Evolutionary conservation across 805 yeast genomes (phyloP).

Genomic region (Yarrowia sp.): DNA sequence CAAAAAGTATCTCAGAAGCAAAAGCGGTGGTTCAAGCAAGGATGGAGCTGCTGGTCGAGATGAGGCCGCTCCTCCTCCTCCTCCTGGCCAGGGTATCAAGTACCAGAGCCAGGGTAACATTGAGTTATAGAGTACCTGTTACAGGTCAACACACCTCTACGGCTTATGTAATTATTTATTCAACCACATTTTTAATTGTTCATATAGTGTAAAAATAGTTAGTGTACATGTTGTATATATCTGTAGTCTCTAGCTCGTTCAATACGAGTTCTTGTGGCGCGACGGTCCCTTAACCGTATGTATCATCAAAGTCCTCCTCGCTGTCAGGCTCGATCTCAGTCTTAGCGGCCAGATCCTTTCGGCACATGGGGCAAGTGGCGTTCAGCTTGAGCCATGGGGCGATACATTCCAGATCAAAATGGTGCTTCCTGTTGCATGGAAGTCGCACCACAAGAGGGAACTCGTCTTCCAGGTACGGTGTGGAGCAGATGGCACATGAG

Average conservation of each 20-base stretch:
- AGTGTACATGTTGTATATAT: constrained; percentile 12
- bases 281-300: constrained; percentile 54
- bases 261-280: not conserved
- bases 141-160: not conserved
- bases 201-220: not conserved
- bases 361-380: constrained; percentile 74
- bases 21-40: not conserved
- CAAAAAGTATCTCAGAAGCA: constrained; percentile 29
- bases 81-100: constrained; percentile 24
- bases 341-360: constrained; percentile 62
- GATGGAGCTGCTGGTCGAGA: constrained; percentile 5
- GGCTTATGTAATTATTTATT: constrained; percentile 1
- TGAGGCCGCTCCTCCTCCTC: constrained; percentile 9
- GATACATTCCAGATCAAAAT: constrained; percentile 84
- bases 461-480: constrained; percentile 62
- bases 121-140: not conserved
- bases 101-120: constrained; percentile 22
- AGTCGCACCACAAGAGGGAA: constrained; percentile 76
- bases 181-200: not conserved
- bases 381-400: constrained; percentile 76
- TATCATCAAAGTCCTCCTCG: constrained; percentile 65
- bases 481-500: constrained; percentile 82
- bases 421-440: constrained; percentile 65
- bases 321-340: constrained; percentile 40
- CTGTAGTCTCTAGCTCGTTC: not conserved